phyloP scores from a whole-genome alignment of 768 basidiomycete species.

The Tulasnella calospora region DNA sequence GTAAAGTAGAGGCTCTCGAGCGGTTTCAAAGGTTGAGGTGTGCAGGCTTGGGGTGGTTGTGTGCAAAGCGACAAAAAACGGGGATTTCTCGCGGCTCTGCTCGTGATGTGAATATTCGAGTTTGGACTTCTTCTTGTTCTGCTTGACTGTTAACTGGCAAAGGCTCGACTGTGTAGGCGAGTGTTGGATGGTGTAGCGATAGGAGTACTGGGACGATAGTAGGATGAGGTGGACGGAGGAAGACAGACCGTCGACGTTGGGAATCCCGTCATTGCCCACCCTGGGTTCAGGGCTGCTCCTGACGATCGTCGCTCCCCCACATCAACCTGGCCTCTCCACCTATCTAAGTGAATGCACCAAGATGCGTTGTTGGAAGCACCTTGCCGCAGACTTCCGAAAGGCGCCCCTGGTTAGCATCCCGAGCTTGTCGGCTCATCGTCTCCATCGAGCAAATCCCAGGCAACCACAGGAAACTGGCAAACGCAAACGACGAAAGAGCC shows the following conservation, averaged over 20 bases:
- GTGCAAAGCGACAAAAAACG: not conserved
- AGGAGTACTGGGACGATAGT: not conserved
- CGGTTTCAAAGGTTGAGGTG: not conserved
- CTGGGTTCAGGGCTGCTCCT: constrained; percentile 9
- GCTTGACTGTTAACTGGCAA: not conserved
- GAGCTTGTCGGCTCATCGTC: too few relatives aligned
- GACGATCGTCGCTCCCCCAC: constrained; percentile 7
- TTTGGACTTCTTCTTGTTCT: not conserved
- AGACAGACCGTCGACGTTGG: not conserved
- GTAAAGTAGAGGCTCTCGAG: not conserved
- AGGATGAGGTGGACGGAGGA: not conserved
- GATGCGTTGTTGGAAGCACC: too few relatives aligned
- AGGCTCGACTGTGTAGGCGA: not conserved
- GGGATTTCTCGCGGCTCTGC: constrained; percentile 7
- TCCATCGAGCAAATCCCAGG: too few relatives aligned
- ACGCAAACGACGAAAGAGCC: too few relatives aligned
- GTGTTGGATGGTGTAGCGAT: not conserved
- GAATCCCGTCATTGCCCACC: not conserved
- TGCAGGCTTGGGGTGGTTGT: not conserved
- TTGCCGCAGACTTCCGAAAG: too few relatives aligned
- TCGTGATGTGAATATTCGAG: constrained; percentile 5
- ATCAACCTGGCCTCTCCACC: not conserved
- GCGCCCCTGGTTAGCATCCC: too few relatives aligned
- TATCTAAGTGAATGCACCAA: too few relatives aligned
- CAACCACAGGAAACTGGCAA: too few relatives aligned